phyloP scores from a whole-genome alignment of 805 yeast species.

The Candida peoriensis region DNA sequence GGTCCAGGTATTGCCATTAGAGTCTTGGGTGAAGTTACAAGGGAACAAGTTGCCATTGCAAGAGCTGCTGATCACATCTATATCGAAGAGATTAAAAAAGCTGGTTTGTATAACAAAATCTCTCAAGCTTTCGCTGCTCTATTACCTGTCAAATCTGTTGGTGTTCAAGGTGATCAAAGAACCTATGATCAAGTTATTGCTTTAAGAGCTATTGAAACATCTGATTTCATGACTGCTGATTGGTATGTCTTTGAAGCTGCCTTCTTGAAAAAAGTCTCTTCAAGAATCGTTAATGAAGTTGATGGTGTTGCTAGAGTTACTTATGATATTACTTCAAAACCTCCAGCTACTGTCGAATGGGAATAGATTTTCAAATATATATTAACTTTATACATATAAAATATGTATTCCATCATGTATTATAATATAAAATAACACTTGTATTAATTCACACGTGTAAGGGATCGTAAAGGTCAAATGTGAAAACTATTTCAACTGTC shows the following conservation, averaged over 20 bases:
- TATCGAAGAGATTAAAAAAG: conserved; percentile 91
- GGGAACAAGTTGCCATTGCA: conserved; percentile 89
- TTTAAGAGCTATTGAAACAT: conserved; percentile 94
- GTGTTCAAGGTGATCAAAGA: conserved; percentile 99
- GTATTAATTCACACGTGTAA: too few species aligned
- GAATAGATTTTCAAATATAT: conserved; percentile 69
- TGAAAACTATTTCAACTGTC: conserved; percentile 23
- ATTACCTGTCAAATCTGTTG: conserved; percentile 96
- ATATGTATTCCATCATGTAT: too few species aligned
- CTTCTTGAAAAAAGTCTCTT: conserved; percentile 88
- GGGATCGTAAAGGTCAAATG: background rate
- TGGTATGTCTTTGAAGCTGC: conserved; percentile 93
- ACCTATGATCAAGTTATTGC: conserved; percentile 99
- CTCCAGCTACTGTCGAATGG: conserved; percentile 99
- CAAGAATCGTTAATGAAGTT: conserved; percentile 97
- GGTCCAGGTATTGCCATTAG: conserved; percentile 99
- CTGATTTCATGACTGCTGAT: conserved; percentile 99
- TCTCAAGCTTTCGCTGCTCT: conserved; percentile 98
- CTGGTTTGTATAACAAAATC: conserved; percentile 87
- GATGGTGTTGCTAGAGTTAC: conserved; percentile 99
- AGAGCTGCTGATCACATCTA: conserved; percentile 95
- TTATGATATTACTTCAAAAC: conserved; percentile 97
- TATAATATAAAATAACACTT: too few species aligned
- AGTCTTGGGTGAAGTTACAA: conserved; percentile 95
- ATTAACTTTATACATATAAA: too few species aligned